Evolutionary conservation across 2,329 filamentous ascomycete genomes (phyloP).

Genomic region (Trichoderma aggressivum): DNA sequence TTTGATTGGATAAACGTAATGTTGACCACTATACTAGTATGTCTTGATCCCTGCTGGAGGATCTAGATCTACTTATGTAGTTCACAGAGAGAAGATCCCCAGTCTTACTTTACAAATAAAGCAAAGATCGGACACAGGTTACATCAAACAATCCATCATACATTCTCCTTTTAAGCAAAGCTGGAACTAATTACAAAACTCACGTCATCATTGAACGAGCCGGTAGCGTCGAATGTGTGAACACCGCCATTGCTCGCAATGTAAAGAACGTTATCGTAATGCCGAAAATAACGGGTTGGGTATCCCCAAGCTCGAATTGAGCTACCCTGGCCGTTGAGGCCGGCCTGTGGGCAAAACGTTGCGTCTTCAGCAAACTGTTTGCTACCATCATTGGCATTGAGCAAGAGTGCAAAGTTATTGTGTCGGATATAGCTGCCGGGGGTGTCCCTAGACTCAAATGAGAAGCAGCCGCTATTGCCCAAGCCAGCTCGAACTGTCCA

Average conservation of each 20-base stretch:
- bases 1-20: not conserved
- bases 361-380: not conserved
- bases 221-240: not conserved
- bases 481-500: constrained; percentile 1
- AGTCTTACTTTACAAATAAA: not conserved
- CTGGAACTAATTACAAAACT: not conserved
- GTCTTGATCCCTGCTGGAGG: not conserved
- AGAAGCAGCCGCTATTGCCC: not conserved
- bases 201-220: constrained; percentile 1
- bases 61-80: not conserved
- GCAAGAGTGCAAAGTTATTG: not conserved
- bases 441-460: not conserved
- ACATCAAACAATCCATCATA: not conserved
- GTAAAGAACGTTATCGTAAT: not conserved
- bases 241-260: not conserved
- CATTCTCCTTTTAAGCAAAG: not conserved
- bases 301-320: constrained; percentile 4
- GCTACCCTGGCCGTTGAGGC: not conserved
- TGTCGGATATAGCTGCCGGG: not conserved
- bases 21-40: not conserved
- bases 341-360: not conserved
- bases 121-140: not conserved
- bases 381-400: not conserved
- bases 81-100: not conserved
- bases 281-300: not conserved